A percentile compares a stretch with the other conserved stretches of the same genome.
These are phyloP conservation scores for Chytriomyces hyalinus DNA, from an alignment of 192 early-diverging fungal genomes.

Conservation along the genomic window DNA sequence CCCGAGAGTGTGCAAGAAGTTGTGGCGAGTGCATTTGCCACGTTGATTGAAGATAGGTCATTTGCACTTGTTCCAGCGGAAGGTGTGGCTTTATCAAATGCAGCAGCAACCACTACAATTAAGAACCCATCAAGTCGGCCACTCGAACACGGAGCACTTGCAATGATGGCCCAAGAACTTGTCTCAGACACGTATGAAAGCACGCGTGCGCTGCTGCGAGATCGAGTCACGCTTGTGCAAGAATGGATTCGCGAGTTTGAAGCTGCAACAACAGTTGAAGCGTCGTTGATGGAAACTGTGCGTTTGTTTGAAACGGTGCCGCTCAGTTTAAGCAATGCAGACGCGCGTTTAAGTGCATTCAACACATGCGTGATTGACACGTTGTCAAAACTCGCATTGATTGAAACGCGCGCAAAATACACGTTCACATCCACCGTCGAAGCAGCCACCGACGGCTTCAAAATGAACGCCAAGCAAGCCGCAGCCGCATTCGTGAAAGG, in stretches of 20 bases:
- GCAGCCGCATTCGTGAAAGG: neutral
- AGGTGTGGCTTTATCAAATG: neutral
- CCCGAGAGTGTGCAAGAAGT: neutral
- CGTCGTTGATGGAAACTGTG: neutral
- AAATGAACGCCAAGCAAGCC: neutral
- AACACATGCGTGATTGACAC: neutral
- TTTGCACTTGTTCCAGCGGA: neutral
- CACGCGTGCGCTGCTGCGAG: neutral
- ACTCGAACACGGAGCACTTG: constrained; percentile 2
- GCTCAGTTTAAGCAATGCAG: constrained; percentile 3
- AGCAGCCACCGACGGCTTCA: neutral
- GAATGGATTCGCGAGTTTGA: neutral
- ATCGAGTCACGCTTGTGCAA: neutral
- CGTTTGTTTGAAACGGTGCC: neutral
- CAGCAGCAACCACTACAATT: neutral
- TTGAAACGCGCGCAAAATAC: neutral
- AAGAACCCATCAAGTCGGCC: neutral
- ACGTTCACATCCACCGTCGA: neutral
- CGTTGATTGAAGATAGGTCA: neutral
- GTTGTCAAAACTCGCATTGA: neutral
- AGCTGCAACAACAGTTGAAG: neutral
- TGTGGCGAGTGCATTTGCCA: neutral
- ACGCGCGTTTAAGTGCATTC: neutral
- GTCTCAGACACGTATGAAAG: neutral
- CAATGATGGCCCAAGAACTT: neutral